Conservation (phyloP, 2,329 filamentous ascomycete genomes). For the Cercospora beticola region DNA sequence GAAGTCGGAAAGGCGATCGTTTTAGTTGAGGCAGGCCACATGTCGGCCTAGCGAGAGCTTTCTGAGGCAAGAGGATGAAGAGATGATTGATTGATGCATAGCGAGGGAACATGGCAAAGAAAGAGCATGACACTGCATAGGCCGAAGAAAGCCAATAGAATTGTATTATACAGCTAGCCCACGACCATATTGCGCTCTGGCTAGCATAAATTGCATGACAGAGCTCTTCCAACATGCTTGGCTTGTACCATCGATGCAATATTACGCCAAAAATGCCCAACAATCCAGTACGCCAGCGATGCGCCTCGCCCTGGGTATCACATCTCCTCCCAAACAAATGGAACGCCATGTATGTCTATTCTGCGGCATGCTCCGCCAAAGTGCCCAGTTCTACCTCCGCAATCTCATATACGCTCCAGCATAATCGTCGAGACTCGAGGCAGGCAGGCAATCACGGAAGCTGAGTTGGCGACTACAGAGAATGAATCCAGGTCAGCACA, state of each 20-base stretch:
- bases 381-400: conserved; percentile 9
- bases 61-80: neutral
- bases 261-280: neutral
- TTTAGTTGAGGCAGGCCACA: conserved; percentile 53
- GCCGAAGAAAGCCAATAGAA: neutral
- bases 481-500: no score
- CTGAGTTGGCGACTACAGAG: conserved; percentile 35
- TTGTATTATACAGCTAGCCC: conserved; percentile 3
- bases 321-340: neutral
- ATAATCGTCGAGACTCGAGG: conserved; percentile 38
- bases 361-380: neutral
- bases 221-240: neutral
- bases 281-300: neutral
- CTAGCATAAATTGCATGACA: neutral
- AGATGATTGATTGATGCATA: conserved; percentile 10
- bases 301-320: neutral
- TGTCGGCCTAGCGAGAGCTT: neutral
- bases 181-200: neutral
- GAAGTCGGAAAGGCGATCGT: conserved; percentile 79
- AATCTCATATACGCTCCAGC: conserved; percentile 31
- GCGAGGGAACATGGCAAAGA: neutral
- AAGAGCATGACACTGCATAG: conserved; percentile 8
- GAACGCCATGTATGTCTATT: neutral
- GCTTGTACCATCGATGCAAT: neutral
- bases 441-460: conserved; percentile 39